phyloP scores from a whole-genome alignment of 306 rosid species.

The Ammopiptanthus mongolicus region DNA sequence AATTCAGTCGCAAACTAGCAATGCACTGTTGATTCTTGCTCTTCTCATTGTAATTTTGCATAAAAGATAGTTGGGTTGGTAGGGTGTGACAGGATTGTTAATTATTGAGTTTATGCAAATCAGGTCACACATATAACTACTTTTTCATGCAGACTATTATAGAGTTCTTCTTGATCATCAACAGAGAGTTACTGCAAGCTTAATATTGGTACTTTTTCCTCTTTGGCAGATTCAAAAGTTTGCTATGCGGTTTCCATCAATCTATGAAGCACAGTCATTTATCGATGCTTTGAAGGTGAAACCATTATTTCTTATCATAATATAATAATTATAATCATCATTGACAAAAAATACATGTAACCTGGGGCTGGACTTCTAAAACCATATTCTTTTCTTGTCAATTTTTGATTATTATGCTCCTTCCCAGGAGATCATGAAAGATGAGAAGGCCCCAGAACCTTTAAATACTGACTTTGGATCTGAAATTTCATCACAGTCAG shows the following conservation, averaged over 20 bases:
- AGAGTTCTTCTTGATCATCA: neutral
- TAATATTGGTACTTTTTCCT: neutral
- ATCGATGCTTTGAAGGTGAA: conserved; percentile 54
- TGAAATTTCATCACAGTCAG: conserved; percentile 61
- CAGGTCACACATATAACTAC: neutral
- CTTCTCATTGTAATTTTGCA: neutral
- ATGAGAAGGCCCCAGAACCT: conserved; percentile 41
- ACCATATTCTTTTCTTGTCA: neutral
- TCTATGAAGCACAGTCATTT: conserved; percentile 51
- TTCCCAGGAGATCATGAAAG: conserved; percentile 56
- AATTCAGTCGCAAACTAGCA: neutral
- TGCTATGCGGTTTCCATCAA: conserved; percentile 64
- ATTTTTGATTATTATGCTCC: conserved; percentile 15
- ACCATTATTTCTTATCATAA: neutral
- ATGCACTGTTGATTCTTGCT: neutral
- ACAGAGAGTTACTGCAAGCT: neutral
- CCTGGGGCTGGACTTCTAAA: neutral
- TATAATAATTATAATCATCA: neutral
- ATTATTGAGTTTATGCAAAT: neutral
- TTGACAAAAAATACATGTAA: neutral
- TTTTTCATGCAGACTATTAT: neutral
- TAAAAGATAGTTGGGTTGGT: neutral
- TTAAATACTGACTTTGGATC: conserved; percentile 49
- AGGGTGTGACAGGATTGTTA: neutral
- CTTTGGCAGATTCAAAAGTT: conserved; percentile 72